Evolutionary conservation across 352 stramenopile genomes (phyloP).

Genomic region (Globisporangium cystogenes): DNA sequence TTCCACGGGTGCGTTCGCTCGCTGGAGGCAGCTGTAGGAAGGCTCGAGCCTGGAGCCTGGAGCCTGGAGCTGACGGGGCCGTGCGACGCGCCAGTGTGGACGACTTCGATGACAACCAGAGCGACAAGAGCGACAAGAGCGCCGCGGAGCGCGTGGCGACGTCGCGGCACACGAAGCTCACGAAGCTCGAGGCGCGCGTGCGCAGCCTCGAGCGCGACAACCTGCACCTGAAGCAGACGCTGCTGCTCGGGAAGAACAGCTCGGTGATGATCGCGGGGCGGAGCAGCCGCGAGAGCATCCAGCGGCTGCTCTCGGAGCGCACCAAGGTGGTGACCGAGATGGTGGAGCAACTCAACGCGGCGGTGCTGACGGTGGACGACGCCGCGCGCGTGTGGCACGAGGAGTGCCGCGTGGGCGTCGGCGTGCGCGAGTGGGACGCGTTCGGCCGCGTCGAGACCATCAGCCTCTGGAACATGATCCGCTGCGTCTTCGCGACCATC

Average conservation of each 20-base stretch:
- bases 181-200: conserved; percentile 67
- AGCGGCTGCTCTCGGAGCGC: conserved; percentile 52
- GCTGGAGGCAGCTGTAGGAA: too few relatives aligned
- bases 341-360: conserved; percentile 69
- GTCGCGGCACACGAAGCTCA: conserved; percentile 60
- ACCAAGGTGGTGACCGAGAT: conserved; percentile 80
- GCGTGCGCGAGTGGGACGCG: conserved; percentile 77
- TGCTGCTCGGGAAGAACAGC: conserved; percentile 59
- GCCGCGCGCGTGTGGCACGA: conserved; percentile 69
- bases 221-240: conserved; percentile 67
- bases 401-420: conserved; percentile 66
- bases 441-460: conserved; percentile 66
- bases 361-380: conserved; percentile 61
- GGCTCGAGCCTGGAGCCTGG: too few relatives aligned
- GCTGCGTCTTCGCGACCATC: conserved; percentile 71
- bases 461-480: conserved; percentile 79
- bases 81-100: conserved; percentile 4
- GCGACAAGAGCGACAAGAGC: conserved; percentile 17
- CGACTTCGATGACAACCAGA: conserved; percentile 16
- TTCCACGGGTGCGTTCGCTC: neutral
- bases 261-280: conserved; percentile 32
- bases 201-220: conserved; percentile 67
- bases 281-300: conserved; percentile 29
- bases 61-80: too few relatives aligned
- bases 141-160: conserved; percentile 4